Evolutionary conservation across 495 filamentous ascomycete genomes (phyloP), one percentile per base, ranked within the genome.

Genomic region (Daldinia grandis): DNA sequence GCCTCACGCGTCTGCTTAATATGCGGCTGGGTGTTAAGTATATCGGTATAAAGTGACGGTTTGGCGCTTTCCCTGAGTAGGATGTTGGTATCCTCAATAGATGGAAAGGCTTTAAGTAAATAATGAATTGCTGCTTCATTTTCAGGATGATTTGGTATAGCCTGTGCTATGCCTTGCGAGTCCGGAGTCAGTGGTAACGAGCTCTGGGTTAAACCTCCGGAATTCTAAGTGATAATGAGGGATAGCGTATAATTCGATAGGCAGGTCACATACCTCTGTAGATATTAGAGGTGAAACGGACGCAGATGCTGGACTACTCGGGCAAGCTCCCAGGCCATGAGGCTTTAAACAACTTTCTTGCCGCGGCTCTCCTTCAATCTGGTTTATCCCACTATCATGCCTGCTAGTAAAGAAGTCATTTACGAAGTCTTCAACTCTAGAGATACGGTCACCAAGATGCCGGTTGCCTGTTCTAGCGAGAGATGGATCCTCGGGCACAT

Each of bases 401-500:
- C 8, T 42, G 19, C 15, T 17, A 17, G 38, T 7, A 42, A 42
- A n/a, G 6, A 42, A 42, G 15, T 17, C 38, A 4, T 42, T 17
- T 17, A 42, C 38, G n/a, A 42, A 17, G 38, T 42, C 38, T 42
- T 42, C 38, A 42, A 42, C 38, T 42, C 38, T 42, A 5, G 38
- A 42, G 38, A 42, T 17, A 17, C 38, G 38, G n/a, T 42, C 38
- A 6, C 15, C 15, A 17, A 42, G 38, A 27, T 50, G 24, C 3
- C 8, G 24, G 19, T 50, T 50, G 7, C 47, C 19, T 55, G 53
- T 24, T 28, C 40, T 12, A 37, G 54, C 57, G 9, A 78, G 38
- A 19, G 15, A 17, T 17, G n/a, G 9, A 7, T 42, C 73, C 4
- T 84, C 80, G 7, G 73, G 76, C 33, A 77, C 78, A 56, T 81